Conservation (phyloP, 805 yeast species). For the Hanseniaspora valbyensis region DNA sequence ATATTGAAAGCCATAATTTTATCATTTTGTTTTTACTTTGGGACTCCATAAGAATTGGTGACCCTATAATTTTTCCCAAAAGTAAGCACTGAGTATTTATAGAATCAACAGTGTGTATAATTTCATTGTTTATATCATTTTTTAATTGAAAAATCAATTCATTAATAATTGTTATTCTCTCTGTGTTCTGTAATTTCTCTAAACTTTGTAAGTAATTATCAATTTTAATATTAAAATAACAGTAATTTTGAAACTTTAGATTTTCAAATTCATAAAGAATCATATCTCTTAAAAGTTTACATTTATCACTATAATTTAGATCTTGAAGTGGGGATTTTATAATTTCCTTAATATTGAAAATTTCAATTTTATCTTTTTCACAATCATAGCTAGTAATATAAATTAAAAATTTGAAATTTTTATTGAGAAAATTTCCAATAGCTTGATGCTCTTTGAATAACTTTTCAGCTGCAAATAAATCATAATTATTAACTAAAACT, state of each 20-base stretch:
- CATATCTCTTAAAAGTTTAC: background rate
- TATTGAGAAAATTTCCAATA: background rate
- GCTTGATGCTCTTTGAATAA: background rate
- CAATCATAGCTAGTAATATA: background rate
- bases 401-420: background rate
- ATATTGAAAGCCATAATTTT: conserved; percentile 9
- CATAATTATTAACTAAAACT: background rate
- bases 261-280: background rate
- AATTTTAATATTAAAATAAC: background rate
- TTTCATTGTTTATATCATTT: conserved; percentile 1
- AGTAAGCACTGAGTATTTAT: background rate
- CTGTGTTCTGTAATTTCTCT: background rate
- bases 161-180: background rate
- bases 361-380: background rate
- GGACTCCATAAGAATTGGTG: conserved; percentile 2
- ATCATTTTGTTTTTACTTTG: conserved; percentile 12
- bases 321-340: background rate
- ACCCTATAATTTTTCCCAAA: conserved; percentile 3
- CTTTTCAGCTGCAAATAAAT: background rate
- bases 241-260: background rate
- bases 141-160: background rate
- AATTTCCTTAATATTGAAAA: background rate
- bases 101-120: background rate
- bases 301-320: background rate
- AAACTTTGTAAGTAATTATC: background rate